Base-by-base conservation (phyloP, 2,329 filamentous ascomycete species). In the Helotiales sp. region DNA sequence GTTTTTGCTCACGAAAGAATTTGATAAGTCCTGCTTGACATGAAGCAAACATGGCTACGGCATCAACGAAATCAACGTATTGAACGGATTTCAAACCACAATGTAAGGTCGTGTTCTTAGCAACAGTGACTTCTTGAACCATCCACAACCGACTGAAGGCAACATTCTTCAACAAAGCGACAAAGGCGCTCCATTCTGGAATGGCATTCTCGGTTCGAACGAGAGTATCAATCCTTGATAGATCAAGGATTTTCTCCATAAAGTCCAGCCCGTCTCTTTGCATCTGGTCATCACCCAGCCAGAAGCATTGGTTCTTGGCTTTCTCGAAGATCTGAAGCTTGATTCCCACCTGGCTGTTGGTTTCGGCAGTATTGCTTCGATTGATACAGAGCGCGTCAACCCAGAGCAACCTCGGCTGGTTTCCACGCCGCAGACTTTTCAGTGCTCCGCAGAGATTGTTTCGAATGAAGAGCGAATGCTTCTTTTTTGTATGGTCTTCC, bases 81-180 rank as follows among this genome's bases (percentile, higher is more conserved):
- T 59, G 50, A 2, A 54, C 57, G 3, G 57, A 38, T 34, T 54
- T 13, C 5, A 17, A 25, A 17, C 59, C 59, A 24, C 55, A 88
- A 49, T 59, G 56, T 4, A 63, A 24, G 22, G 51, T 57, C 13
- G 55, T 57, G 17, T 58, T 56, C 13, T 34, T 34, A 6, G 58
- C 56, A 2, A 63, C 44, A 2, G 61, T 54, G n/a, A 63, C 50
- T 46, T 63, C 58, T 47, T 63, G 61, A 17, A 63, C 44, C 13
- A 63, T 46, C 61, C 59, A 61, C 2, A 61, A 44, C 12, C 61
- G 59, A 36, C 50, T 52, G 36, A 63, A 63, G 15, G 56, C 51
- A 31, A 42, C 31, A 19, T 62, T 62, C 47, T 59, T 57, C 2
- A 62, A 29, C 25, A 62, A 33, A 8, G 25, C 5, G 2, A 59